Conservation (phyloP, 495 filamentous ascomycete genomes). For the Friedmanniomyces simplex region DNA sequence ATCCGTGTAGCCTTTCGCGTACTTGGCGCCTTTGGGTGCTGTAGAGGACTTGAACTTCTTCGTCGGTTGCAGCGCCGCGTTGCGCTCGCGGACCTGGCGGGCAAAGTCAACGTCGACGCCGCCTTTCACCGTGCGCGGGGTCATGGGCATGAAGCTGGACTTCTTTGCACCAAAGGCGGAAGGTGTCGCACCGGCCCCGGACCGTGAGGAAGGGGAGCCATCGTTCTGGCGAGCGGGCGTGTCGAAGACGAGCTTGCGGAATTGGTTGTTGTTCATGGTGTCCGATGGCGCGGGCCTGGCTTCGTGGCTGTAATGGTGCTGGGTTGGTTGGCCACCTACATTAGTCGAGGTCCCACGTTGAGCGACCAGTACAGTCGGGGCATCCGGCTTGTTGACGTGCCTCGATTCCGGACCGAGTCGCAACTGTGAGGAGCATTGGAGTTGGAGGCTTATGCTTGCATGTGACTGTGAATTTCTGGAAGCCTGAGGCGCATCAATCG, state of each 20-base stretch:
- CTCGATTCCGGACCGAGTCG: too few species aligned
- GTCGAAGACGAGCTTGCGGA: conserved; percentile 70
- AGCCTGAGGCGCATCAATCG: too few species aligned
- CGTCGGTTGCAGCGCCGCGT: conserved; percentile 42
- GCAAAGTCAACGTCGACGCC: conserved; percentile 58
- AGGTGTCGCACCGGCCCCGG: conserved; percentile 29
- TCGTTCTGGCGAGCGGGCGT: conserved; percentile 28
- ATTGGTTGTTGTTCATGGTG: conserved; percentile 91
- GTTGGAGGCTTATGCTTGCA: too few species aligned
- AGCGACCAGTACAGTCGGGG: neutral
- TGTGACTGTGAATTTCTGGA: too few species aligned
- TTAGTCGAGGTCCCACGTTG: neutral
- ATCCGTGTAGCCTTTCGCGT: conserved; percentile 74
- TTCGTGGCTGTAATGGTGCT: too few species aligned
- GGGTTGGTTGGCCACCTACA: too few species aligned
- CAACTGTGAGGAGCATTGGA: too few species aligned
- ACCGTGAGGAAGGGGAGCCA: conserved; percentile 25
- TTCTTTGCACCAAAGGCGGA: conserved; percentile 27
- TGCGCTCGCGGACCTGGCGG: conserved; percentile 72
- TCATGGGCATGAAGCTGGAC: conserved; percentile 32
- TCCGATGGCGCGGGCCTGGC: too few species aligned
- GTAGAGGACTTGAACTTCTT: conserved; percentile 61
- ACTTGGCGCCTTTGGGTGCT: conserved; percentile 69
- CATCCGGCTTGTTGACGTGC: too few species aligned
- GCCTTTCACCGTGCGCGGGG: conserved; percentile 50